These are phyloP conservation scores for Neoboletus subvelutipes DNA, from an alignment of 768 basidiomycete species.

Conservation along the genomic window DNA sequence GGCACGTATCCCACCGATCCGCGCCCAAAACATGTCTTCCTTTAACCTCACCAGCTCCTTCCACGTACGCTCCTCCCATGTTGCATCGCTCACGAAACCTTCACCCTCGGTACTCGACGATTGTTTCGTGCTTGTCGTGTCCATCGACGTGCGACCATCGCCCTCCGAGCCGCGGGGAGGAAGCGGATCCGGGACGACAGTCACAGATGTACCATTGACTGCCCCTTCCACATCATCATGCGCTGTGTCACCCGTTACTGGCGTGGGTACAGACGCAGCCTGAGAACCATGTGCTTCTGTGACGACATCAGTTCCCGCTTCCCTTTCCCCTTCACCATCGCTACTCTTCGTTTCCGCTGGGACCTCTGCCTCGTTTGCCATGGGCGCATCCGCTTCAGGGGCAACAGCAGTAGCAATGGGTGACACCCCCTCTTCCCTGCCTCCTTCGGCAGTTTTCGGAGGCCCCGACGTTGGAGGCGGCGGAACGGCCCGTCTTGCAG, in stretches of 20 bases:
- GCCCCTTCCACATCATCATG: neutral
- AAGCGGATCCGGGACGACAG: neutral
- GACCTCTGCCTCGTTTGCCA: neutral
- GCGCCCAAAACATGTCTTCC: conserved; percentile 87
- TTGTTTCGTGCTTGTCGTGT: conserved; percentile 26
- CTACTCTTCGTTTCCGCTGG: conserved; percentile 2
- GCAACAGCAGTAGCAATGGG: neutral
- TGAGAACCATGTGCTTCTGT: neutral
- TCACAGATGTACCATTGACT: neutral
- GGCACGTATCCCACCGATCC: conserved; percentile 54
- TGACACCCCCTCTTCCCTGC: conserved; percentile 5
- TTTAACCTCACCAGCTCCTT: conserved; percentile 69
- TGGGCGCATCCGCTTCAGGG: neutral
- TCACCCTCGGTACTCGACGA: conserved; percentile 31
- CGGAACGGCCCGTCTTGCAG: conserved; percentile 44
- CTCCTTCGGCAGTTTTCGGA: neutral
- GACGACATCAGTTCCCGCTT: neutral
- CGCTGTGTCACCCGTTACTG: neutral
- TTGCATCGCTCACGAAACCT: conserved; percentile 60
- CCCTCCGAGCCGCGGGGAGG: neutral
- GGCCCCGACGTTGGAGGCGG: conserved; percentile 19
- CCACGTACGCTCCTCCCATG: conserved; percentile 88
- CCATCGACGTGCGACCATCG: conserved; percentile 14
- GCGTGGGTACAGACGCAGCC: neutral
- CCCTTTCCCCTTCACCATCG: neutral